Evolutionary conservation across 2,329 filamentous ascomycete species (phyloP).

Genomic region (Plenodomus biglobosus): DNA sequence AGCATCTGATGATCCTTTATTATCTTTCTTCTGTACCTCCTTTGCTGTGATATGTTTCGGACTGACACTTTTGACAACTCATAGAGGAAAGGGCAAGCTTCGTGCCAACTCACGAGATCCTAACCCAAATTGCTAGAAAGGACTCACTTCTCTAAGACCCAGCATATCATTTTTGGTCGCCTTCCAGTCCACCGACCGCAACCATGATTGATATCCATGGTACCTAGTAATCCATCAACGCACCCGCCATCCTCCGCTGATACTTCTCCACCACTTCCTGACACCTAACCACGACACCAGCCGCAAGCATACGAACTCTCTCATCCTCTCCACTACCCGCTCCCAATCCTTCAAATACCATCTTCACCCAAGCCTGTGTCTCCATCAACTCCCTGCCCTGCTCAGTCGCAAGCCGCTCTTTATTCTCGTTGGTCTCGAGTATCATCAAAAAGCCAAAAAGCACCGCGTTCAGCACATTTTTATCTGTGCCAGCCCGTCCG

Average conservation of each 20-base stretch:
- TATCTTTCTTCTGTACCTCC: no score
- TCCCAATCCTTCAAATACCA: conserved; percentile 64
- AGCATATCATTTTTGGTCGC: no score
- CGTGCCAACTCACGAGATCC: no score
- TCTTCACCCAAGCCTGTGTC: conserved; percentile 80
- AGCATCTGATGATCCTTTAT: no score
- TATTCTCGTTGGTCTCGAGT: conserved; percentile 77
- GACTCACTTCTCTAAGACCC: no score
- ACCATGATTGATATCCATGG: no score
- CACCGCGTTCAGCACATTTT: conserved; percentile 70
- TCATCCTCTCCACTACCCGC: conserved; percentile 67
- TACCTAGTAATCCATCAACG: conserved; percentile 52
- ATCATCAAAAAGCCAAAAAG: conserved; percentile 78
- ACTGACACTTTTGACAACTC: no score
- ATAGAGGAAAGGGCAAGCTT: no score
- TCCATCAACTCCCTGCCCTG: conserved; percentile 79
- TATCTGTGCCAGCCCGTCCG: conserved; percentile 55
- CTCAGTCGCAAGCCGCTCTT: conserved; percentile 70
- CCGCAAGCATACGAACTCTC: conserved; percentile 75
- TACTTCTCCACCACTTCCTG: conserved; percentile 82
- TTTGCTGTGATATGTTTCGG: no score
- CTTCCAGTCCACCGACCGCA: no score
- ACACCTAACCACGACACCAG: conserved; percentile 74
- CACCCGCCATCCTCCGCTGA: conserved; percentile 73
- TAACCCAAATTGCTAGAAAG: no score